Evolutionary conservation across 2,329 filamentous ascomycete genomes (phyloP).

Genomic region (Thielaviopsis ethacetica): DNA sequence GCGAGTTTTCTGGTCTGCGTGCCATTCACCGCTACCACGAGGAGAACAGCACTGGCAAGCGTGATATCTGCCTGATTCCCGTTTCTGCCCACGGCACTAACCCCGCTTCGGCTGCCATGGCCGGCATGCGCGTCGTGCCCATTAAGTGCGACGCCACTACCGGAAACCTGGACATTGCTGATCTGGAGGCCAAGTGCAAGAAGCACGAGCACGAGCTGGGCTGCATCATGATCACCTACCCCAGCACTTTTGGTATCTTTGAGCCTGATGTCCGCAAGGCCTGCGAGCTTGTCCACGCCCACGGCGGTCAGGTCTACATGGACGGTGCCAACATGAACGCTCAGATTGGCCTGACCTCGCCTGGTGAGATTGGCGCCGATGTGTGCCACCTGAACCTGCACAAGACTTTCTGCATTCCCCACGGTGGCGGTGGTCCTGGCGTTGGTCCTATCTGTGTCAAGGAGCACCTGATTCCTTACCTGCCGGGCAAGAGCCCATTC

Average conservation of each 20-base stretch:
- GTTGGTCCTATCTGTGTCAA: conserved; percentile 91
- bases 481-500: conserved; percentile 38
- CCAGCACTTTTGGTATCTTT: conserved; percentile 87
- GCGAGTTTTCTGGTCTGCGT: conserved; percentile 80
- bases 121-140: conserved; percentile 82
- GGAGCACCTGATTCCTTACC: conserved; percentile 56
- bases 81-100: conserved; percentile 94
- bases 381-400: conserved; percentile 95
- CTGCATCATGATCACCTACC: conserved; percentile 95
- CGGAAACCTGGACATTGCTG: conserved; percentile 75
- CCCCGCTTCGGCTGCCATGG: conserved; percentile 88
- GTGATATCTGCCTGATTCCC: conserved; percentile 86
- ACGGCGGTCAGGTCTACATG: conserved; percentile 95
- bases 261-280: conserved; percentile 78
- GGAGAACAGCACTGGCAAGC: conserved; percentile 47
- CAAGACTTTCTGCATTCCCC: conserved; percentile 98
- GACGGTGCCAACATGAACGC: conserved; percentile 98
- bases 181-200: conserved; percentile 76
- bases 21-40: conserved; percentile 77
- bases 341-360: conserved; percentile 87
- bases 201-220: conserved; percentile 73
- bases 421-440: conserved; percentile 85
- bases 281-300: conserved; percentile 68
- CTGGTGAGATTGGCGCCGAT: conserved; percentile 87
- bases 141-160: conserved; percentile 80